Conservation (phyloP, 1,284 basidiomycete species). For the Chalciporus sp. region DNA sequence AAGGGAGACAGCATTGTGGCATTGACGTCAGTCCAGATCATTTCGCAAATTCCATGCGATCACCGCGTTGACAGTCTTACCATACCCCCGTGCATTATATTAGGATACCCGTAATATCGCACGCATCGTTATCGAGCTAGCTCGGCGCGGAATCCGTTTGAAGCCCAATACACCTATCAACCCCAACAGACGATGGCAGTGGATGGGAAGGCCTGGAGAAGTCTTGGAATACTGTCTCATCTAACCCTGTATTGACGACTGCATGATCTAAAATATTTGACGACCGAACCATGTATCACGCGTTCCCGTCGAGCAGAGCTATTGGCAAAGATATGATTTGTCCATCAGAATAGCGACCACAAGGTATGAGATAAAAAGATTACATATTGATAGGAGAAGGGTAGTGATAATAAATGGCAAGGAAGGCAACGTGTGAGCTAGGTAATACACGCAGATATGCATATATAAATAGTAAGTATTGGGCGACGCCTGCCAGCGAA, state of each 20-base stretch:
- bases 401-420: not conserved
- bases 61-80: slow-evolving; percentile 15
- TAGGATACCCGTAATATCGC: slow-evolving; percentile 88
- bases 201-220: slow-evolving; percentile 78
- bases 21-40: slow-evolving; percentile 70
- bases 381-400: not conserved
- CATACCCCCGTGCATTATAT: slow-evolving; percentile 2
- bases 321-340: slow-evolving; percentile 8
- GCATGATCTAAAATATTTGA: not conserved
- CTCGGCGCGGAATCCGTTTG: slow-evolving; percentile 63
- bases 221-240: slow-evolving; percentile 53
- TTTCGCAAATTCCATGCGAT: slow-evolving; percentile 15
- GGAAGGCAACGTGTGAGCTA: not conserved
- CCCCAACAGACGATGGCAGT: slow-evolving; percentile 70
- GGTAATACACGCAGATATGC: not conserved
- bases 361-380: not conserved
- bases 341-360: too few species aligned
- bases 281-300: slow-evolving; percentile 1
- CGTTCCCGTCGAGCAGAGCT: not conserved
- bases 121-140: slow-evolving; percentile 76
- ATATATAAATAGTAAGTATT: slow-evolving; percentile 9
- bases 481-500: too few species aligned
- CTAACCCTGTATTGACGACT: slow-evolving; percentile 14
- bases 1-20: slow-evolving; percentile 84
- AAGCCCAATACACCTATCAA: slow-evolving; percentile 74